Conservation (phyloP, 129 eudicot species). For the Lactuca sativa region DNA sequence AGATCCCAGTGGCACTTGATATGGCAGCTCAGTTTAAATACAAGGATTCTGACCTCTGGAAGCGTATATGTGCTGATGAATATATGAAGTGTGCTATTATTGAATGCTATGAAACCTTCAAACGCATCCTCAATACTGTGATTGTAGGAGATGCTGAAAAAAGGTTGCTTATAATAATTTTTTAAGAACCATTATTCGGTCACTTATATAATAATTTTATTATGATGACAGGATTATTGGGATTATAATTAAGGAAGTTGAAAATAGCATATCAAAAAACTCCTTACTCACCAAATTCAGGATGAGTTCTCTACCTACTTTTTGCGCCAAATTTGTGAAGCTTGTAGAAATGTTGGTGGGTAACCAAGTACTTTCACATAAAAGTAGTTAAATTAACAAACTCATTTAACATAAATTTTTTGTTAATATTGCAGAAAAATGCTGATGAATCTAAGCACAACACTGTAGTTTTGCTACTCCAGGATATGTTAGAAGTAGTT, state of each 20-base stretch:
- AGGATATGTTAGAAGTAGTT: constrained; percentile 95
- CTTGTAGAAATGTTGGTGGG: constrained; percentile 86
- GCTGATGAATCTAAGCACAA: constrained; percentile 68
- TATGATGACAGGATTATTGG: constrained; percentile 69
- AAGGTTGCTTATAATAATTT: constrained; percentile 41
- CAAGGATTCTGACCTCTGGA: constrained; percentile 93
- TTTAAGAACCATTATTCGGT: no score
- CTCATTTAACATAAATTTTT: constrained; percentile 14
- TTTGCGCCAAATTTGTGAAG: constrained; percentile 76
- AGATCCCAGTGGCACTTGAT: constrained; percentile 78
- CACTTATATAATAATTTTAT: no score
- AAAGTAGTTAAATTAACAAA: constrained; percentile 23
- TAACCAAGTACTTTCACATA: not conserved
- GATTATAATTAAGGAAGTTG: constrained; percentile 78
- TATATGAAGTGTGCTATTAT: constrained; percentile 94
- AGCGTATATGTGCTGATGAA: constrained; percentile 94
- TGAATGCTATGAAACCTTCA: constrained; percentile 97
- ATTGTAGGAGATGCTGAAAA: constrained; percentile 88
- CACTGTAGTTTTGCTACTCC: constrained; percentile 77
- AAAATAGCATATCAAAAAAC: constrained; percentile 62
- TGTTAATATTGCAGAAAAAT: constrained; percentile 62
- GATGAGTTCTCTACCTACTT: constrained; percentile 78
- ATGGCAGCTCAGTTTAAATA: constrained; percentile 90
- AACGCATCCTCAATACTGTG: constrained; percentile 74
- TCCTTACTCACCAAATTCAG: constrained; percentile 77